Evolutionary conservation across 768 basidiomycete species (phyloP).

Genomic region (Strobilomyces echinocephalus): DNA sequence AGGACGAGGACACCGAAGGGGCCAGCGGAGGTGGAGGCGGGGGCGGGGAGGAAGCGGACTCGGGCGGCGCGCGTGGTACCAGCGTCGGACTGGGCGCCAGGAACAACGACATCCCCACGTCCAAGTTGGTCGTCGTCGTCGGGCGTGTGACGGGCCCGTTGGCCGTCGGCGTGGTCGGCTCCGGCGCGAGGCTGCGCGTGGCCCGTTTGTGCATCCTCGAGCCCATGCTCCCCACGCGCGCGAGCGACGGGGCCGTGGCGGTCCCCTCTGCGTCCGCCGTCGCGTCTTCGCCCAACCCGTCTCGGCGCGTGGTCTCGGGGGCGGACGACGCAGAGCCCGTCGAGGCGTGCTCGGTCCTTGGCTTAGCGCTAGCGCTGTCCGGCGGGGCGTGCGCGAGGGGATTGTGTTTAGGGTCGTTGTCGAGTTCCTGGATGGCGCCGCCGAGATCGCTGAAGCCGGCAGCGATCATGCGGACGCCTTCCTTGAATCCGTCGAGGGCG

Average conservation of each 20-base stretch:
- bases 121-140: neutral
- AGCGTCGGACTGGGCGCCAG: slow-evolving; percentile 12
- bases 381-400: slow-evolving; percentile 1
- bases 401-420: neutral
- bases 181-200: neutral
- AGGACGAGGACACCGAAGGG: too few species aligned
- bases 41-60: neutral
- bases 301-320: slow-evolving; percentile 20
- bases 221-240: slow-evolving; percentile 17
- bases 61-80: neutral
- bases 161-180: neutral
- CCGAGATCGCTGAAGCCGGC: slow-evolving; percentile 37
- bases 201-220: slow-evolving; percentile 12
- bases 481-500: slow-evolving; percentile 56
- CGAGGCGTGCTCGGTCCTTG: slow-evolving; percentile 35
- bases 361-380: slow-evolving; percentile 19
- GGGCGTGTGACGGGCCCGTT: neutral
- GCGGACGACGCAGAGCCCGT: slow-evolving; percentile 45
- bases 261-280: neutral
- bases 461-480: slow-evolving; percentile 58
- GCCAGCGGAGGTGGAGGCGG: neutral
- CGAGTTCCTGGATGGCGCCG: slow-evolving; percentile 15
- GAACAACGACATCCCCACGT: slow-evolving; percentile 10
- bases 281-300: neutral
- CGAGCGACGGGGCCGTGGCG: slow-evolving; percentile 2